Base-by-base conservation (phyloP, 1,139 yeast genomes). In the Nematodospora anomalae region DNA sequence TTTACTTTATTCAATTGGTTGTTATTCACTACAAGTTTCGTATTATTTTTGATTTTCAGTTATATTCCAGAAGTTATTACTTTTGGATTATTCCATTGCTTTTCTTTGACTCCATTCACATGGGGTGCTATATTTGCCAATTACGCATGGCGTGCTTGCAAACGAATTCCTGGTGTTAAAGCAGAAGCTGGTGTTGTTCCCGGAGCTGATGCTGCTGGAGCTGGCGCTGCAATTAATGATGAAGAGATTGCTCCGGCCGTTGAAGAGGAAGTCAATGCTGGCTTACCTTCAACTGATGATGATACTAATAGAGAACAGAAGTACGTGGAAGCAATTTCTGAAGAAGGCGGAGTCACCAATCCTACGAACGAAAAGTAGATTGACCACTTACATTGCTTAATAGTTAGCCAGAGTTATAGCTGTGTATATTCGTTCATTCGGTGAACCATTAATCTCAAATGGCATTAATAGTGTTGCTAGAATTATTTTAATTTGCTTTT, bases 131-230 rank as follows among this genome's bases (percentile, higher is more conserved):
- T 37, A 13, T 37, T 28, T 28, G 23, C 29, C 4, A n/a, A 26
- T 14, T 30, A 26, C 16, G 16, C 23, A 14, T 21, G 24, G 12
- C 29, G 16, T 25, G 26, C 26, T 26, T 28, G 35, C 10, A 28
- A 32, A 10, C 26, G 35, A 18, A 18, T 18, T 8, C 21, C 21
- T 8, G 21, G 21, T 18, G 21, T 18, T 18, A 8, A 18, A 18
- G 8, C 7, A 18, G 8, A 18, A 18, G 8, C 21, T 18, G 21
- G 7, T 8, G 21, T 6, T 18, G 21, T 18, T 18, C 7, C 21
- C 21, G 6, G 7, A 18, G 8, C 80, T 50, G 87, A 80, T 60
- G 87, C 87, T 3, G 79, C 85, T 9, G 72, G 79, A n/a, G 63
- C 70, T 7, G 72, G 79, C n/a, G 63, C 70, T 7, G 52, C 67